Base-by-base conservation (phyloP, 2,329 filamentous ascomycete genomes). In the Pseudophaeomoniella oleicola region DNA sequence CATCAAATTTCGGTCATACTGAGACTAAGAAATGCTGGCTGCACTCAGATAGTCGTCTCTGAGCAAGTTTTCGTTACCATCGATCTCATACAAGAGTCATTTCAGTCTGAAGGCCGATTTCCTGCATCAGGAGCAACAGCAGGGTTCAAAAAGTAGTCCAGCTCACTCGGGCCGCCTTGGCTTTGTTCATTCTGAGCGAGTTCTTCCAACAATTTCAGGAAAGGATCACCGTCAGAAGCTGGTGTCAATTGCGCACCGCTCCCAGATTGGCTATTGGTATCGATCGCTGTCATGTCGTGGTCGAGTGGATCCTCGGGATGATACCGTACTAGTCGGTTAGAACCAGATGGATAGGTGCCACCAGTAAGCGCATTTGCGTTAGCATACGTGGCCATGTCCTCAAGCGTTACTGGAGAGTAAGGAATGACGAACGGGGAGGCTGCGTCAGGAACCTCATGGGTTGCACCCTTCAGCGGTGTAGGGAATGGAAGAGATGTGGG, bases 121-220 rank as follows among this genome's bases (percentile, higher is more conserved):
- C n/a, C n/a, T n/a, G n/a, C n/a, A n/a, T n/a, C n/a, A n/a, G n/a
- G n/a, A n/a, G n/a, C n/a, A n/a, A 27, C n/a, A 27, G 22, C n/a
- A 27, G 22, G 22, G 22, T 38, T 27, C 17, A 87, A 59, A 50
- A 87, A 87, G 57, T 84, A 87, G 53, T 88, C 82, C 48, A 90
- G 60, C 50, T 88, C 82, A 44, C 71, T 78, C 10, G 78, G 79
- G 6, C 76, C 72, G 0, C 78, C 81, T 11, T 42, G 64, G 30
- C 67, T 66, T 37, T 81, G 71, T 56, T 88, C 82, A 48, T 84
- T 86, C 56, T 90, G 82, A 0, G 82, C 83, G 40, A 90, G 65
- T 57, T 90, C 82, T 53, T 90, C 83, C 22, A 90, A 60, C 30
- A 90, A 58, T 42, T 73, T 81, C 30, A 90, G 57, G 50, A 92